Base-by-base conservation (phyloP, 208 protist genomes). In the Trypanosoma mega region DNA sequence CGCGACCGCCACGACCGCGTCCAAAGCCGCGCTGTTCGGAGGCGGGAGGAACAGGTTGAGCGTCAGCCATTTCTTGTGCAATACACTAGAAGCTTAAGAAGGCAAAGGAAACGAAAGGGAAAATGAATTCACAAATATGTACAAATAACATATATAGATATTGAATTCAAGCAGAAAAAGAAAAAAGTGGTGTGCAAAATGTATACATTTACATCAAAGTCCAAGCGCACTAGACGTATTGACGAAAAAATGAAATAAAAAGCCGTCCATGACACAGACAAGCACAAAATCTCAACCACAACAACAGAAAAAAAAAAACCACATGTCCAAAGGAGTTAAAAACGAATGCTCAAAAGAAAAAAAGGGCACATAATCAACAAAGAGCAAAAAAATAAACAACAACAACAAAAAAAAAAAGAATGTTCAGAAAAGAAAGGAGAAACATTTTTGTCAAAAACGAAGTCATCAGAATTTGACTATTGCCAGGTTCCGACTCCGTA, bases 1-100 rank as follows among this genome's bases (percentile, higher is more conserved):
- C 64, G 36, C 77, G 74, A 20, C 72, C 75, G 23, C 75, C 66
- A 50, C 66, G 70, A 33, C 64, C 72, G 58, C 74, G 69, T 23
- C 76, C 76, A 66, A 87, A 87, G 63, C 73, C 81, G 66, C 86
- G 86, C 66, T 85, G 68, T 45, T 65, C 67, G 57, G 47, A 47
- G 62, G 60, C 68, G 69, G 66, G 26, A 24, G 68, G 70, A 51
- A 64, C 55, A 66, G 67, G 59, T 81, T 74, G 76, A 70, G 75
- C 74, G 68, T 90, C 78, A 90, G 82, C 74, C 82, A 88, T 88
- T 76, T 60, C 8, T 67, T 60, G 34, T 45, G 39, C 48, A 31
- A 24, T 45, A 16, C 50, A 43, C 31, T 36, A 36, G 16, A 23
- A 55, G 20, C 34, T 21, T 23, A 5, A 55, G 6, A 7, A 5